A percentile compares a stretch with the other conserved stretches of the same genome.
Evolutionary conservation across 2,329 filamentous ascomycete species (phyloP).

Genomic region (Davidsoniella virescens): DNA sequence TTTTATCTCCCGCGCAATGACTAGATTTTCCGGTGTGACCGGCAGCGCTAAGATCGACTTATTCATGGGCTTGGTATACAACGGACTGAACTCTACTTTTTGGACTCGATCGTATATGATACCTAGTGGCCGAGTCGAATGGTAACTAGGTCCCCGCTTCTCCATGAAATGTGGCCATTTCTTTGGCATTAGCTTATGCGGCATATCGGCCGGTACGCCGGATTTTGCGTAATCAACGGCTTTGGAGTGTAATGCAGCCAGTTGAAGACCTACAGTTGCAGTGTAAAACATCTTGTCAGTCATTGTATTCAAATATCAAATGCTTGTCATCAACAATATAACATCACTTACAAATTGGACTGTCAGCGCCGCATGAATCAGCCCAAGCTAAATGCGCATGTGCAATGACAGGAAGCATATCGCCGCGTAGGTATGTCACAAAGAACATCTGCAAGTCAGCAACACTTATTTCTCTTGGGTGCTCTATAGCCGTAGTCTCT

Average conservation of each 20-base stretch:
- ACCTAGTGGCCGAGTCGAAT: constrained; percentile 58
- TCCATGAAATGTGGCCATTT: constrained; percentile 82
- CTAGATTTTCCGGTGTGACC: constrained; percentile 36
- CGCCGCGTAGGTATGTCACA: constrained; percentile 82
- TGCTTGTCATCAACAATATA: neutral
- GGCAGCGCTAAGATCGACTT: constrained; percentile 47
- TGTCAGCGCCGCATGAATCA: constrained; percentile 52
- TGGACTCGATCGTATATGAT: constrained; percentile 64
- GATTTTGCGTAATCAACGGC: constrained; percentile 94
- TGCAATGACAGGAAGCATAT: constrained; percentile 65
- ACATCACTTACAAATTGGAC: constrained; percentile 42
- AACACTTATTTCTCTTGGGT: constrained; percentile 42
- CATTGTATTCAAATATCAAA: neutral
- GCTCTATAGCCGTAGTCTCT: constrained; percentile 21
- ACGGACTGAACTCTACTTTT: constrained; percentile 51
- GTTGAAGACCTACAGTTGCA: constrained; percentile 35
- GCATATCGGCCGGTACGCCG: constrained; percentile 58
- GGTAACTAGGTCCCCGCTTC: constrained; percentile 42
- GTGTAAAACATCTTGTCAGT: neutral
- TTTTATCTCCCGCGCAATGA: constrained; percentile 52
- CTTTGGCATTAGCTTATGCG: constrained; percentile 38
- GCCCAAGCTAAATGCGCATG: constrained; percentile 64
- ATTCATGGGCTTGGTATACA: constrained; percentile 62
- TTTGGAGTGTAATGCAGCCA: constrained; percentile 71
- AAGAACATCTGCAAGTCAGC: constrained; percentile 73